Evolutionary conservation across 495 filamentous ascomycete species (phyloP).

Genomic region (Poronia punctata): DNA sequence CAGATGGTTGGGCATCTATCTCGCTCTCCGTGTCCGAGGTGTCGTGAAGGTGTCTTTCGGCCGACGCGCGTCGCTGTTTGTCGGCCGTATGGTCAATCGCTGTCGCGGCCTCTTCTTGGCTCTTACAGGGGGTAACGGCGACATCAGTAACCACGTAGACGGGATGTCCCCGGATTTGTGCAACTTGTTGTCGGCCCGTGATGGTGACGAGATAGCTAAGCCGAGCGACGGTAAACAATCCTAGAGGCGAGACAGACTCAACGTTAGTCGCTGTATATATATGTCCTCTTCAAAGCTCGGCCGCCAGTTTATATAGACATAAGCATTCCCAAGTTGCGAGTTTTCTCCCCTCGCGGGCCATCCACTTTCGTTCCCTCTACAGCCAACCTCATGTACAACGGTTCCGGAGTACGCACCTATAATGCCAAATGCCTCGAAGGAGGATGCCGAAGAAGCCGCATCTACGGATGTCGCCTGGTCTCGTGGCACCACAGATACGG

Average conservation of each 20-base stretch:
- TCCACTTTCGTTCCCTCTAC: too few relatives aligned
- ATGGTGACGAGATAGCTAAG: constrained; percentile 78
- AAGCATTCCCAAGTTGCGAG: too few relatives aligned
- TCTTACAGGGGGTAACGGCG: constrained; percentile 77
- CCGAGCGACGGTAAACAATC: constrained; percentile 63
- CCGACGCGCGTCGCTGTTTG: constrained; percentile 28
- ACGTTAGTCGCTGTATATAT: constrained; percentile 5
- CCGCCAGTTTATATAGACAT: too few relatives aligned
- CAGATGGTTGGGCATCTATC: constrained; percentile 21
- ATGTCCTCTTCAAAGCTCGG: not conserved
- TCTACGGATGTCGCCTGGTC: constrained; percentile 25
- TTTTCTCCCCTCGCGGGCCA: too few relatives aligned
- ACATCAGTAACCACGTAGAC: constrained; percentile 82
- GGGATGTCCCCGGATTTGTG: constrained; percentile 71
- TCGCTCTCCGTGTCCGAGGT: constrained; percentile 37
- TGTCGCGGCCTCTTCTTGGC: constrained; percentile 60
- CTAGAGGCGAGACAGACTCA: constrained; percentile 33
- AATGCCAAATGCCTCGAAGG: constrained; percentile 75
- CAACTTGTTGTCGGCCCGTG: constrained; percentile 77
- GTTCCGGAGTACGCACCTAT: constrained; percentile 65
- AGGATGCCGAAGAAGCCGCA: constrained; percentile 26
- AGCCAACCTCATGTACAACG: too few relatives aligned
- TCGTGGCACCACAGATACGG: constrained; percentile 30
- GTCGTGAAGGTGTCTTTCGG: constrained; percentile 25
- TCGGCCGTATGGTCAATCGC: constrained; percentile 60